Evolutionary conservation across 306 rosid genomes (phyloP), one percentile per base, ranked within the genome.

Genomic region (Crataegus laevigata): DNA sequence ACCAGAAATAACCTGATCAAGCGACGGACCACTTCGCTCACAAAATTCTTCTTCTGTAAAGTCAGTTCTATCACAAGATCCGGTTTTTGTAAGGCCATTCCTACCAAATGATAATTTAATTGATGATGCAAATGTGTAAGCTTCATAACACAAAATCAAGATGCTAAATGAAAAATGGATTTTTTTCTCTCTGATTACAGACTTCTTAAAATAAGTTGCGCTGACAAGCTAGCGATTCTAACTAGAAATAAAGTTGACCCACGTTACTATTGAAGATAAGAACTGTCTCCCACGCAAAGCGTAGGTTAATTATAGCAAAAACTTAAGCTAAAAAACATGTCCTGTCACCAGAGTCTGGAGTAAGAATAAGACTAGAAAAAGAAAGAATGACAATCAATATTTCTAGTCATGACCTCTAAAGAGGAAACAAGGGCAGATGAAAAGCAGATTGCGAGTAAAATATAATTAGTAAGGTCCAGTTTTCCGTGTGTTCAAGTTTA

Each of bases 11-110:
- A 90, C 97, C 96, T 94, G 97, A 77, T 91, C 91, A 76, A 59
- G 74, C 99, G 97, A 94, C 71, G 88, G 79, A 74, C 98, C 93
- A 71, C 77, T 84, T 79, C 85, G 87, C 24, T 88, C 88, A 78
- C 57, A 66, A 75, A 91, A 86, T 57, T 68, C 97, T 66, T 87
- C 88, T 86, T 85, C 96, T 7, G 77, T 76, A 60, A 78, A 67
- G 69, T 45, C 26, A 74, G 19, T 75, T 9, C 12, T 17, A 32
- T 63, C 69, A 58, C 29, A 7, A 69, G 21, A 84, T 58, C 72
- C 93, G 71, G 85, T 89, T 87, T 88, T 91, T 6, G 80, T 76
- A 57, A 81, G 76, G 68, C 11, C n/a, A 43, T 72, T 21, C 76
- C 67, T 58, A 54, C 38, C 69, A 22, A 34, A 52, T 34, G 73